Base-by-base conservation (phyloP, 441 rosid species). In the Pelargonium exstipulatum region DNA sequence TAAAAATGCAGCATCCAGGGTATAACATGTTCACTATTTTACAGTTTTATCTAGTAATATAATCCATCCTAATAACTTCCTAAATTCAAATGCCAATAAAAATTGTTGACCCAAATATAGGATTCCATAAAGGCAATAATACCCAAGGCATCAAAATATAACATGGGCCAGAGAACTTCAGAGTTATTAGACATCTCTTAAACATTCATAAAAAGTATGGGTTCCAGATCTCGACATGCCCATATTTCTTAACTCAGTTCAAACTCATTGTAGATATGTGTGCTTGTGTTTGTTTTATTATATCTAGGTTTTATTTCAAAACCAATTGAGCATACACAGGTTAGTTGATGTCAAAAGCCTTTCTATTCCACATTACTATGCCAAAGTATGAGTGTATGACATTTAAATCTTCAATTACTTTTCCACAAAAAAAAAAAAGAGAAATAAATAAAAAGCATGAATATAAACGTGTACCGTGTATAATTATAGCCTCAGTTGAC, bases 261-360 rank as follows among this genome's bases (percentile, higher is more conserved):
- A 53, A 57, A 57, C 26, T 57, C 62, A 57, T 20, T 17, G 62
- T 57, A 57, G 1, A 57, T 57, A 20, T 18, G 62, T 57, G 22
- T 57, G 62, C 29, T 57, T 57, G 62, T 57, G 35, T 57, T 26
- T 57, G 62, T 57, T 26, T 26, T 57, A 57, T 57, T 20, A 13
- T 57, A 7, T 57, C 7, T 18, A 0, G 62, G 62, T 57, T 57
- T 9, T 7, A 57, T 9, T 57, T 14, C 29, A 57, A 57, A 57
- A 57, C 29, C 29, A 57, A 20, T 7, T 10, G 22, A 57, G 62
- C 29, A 57, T 57, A 26, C 29, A 17, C 4, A 18, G 29, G 29
- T 57, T 57, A 18, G 62, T 57, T 18, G 26, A 24, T 18, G 29
- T 20, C 60, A 14, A 49, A 49, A 49, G 57, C 35, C 20, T n/a